Evolutionary conservation across 176 grass and related monocot species (phyloP), one percentile per base, ranked within the genome.

Genomic region (Elaeis guineensis): DNA sequence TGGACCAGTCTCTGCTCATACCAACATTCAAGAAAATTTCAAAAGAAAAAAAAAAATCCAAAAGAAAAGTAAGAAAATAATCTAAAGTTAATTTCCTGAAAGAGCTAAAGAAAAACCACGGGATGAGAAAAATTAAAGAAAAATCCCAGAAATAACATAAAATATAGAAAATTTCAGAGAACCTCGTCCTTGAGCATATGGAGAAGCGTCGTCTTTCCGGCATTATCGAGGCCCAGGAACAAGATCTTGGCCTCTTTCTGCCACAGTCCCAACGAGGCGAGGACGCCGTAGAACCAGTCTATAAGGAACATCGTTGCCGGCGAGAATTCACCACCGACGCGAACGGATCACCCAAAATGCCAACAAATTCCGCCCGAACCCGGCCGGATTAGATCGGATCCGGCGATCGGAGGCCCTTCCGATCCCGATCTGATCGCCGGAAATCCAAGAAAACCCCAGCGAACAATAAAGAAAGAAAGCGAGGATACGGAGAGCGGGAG

Each of bases 181-280:
- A 80, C 77, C 77, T 80, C 77, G 23, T 80, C 77, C 66, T 80
- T 80, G 7, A 80, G 63, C 77, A 80, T 80, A 56, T 80, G 70
- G 67, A 80, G 77, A 58, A 80, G 77, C 17, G 77, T 80, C 19
- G 77, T 80, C 52, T 80, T 80, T 17, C 70, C 77, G 6, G 77
- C 70, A 54, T 80, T 80, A 56, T 80, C 77, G 5, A 80, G 57
- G 17, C 77, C 77, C n/a, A 80, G 77, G 52, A 80, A 80, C 60
- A 80, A 65, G 51, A 80, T 80, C 55, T 80, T 80, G 5, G 70
- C 77, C 63, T 80, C 77, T 70, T 80, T 80, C 64, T 80, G 70
- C 69, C 69, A 80, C 55, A 80, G 30, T 6, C 77, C 77, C 6
- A 80, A 70, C 11, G 77, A 80, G 63, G 77, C 63, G 19, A 80